A percentile compares a stretch with the other conserved stretches of the same genome.
phyloP scores from a whole-genome alignment of 257 asterid species.

The Anisodus tanguticus region DNA sequence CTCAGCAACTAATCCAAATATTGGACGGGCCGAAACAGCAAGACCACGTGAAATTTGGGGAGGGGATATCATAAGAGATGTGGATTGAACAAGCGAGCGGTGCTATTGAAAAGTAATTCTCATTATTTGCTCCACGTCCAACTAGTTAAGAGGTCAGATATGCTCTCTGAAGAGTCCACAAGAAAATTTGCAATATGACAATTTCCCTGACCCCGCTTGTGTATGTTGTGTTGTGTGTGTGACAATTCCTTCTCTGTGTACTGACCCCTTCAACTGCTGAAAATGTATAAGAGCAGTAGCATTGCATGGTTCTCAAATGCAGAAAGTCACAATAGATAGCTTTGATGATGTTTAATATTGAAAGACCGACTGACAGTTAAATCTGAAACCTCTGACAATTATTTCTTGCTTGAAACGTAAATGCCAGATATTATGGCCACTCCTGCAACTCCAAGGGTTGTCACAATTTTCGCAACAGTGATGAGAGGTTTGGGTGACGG shows the following conservation, averaged over 20 bases:
- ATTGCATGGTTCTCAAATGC: background rate
- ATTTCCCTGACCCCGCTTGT: background rate
- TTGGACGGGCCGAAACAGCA: background rate
- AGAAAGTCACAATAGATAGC: background rate
- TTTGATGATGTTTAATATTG: background rate
- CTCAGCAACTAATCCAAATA: background rate
- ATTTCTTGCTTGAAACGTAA: constrained; percentile 74
- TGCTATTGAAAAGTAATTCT: background rate
- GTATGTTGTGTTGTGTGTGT: background rate
- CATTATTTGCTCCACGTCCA: too few relatives aligned
- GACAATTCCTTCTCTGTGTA: background rate
- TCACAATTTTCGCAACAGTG: constrained; percentile 48
- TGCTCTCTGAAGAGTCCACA: background rate
- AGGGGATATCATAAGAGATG: background rate
- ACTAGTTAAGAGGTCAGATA: background rate
- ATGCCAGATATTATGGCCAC: constrained; percentile 67
- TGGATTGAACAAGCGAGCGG: background rate
- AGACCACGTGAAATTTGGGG: background rate
- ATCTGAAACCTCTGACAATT: constrained; percentile 25
- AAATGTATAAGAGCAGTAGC: background rate
- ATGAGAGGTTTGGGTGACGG: constrained; percentile 50
- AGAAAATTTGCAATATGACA: background rate
- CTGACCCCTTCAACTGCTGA: background rate
- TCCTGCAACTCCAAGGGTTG: constrained; percentile 74
- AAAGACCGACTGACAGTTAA: background rate